These are phyloP conservation scores for Ramaria sp. DNA, from an alignment of 768 basidiomycete species.

Conservation along the genomic window DNA sequence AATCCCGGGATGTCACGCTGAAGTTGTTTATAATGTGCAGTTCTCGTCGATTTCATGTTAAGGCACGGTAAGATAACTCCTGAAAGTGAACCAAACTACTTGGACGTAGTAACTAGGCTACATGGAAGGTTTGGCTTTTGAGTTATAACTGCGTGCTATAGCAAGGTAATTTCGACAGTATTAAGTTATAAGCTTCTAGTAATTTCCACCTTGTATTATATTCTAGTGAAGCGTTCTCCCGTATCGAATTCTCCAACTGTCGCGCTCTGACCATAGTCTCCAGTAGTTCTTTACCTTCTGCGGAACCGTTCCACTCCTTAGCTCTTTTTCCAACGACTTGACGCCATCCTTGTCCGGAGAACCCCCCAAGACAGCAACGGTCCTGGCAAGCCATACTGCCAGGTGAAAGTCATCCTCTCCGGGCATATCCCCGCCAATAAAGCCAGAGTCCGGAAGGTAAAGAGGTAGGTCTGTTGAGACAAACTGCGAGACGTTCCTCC, in stretches of 20 bases:
- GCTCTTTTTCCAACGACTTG: slow-evolving; percentile 28
- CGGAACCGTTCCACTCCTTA: slow-evolving; percentile 25
- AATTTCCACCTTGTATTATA: not conserved
- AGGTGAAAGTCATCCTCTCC: slow-evolving; percentile 49
- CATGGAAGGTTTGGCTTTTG: slow-evolving; percentile 48
- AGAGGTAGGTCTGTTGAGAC: slow-evolving; percentile 29
- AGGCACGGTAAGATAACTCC: slow-evolving; percentile 78
- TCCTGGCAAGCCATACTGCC: slow-evolving; percentile 40
- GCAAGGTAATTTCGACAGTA: not conserved
- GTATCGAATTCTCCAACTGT: slow-evolving; percentile 28
- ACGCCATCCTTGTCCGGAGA: slow-evolving; percentile 27
- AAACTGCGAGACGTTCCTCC: slow-evolving; percentile 27
- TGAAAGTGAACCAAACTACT: slow-evolving; percentile 76
- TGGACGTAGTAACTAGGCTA: slow-evolving; percentile 66
- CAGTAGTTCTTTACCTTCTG: slow-evolving; percentile 31
- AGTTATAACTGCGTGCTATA: not conserved
- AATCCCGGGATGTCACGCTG: not conserved
- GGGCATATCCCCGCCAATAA: slow-evolving; percentile 36
- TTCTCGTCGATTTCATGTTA: slow-evolving; percentile 83
- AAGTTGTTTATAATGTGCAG: slow-evolving; percentile 26
- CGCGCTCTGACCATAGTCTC: slow-evolving; percentile 32
- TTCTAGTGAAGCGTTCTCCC: not conserved
- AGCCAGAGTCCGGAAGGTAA: slow-evolving; percentile 31
- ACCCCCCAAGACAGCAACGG: slow-evolving; percentile 29
- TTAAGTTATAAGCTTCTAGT: not conserved